These are phyloP conservation scores for Coniochaeta sp. DNA, from an alignment of 2,329 filamentous ascomycete genomes.

Conservation along the genomic window DNA sequence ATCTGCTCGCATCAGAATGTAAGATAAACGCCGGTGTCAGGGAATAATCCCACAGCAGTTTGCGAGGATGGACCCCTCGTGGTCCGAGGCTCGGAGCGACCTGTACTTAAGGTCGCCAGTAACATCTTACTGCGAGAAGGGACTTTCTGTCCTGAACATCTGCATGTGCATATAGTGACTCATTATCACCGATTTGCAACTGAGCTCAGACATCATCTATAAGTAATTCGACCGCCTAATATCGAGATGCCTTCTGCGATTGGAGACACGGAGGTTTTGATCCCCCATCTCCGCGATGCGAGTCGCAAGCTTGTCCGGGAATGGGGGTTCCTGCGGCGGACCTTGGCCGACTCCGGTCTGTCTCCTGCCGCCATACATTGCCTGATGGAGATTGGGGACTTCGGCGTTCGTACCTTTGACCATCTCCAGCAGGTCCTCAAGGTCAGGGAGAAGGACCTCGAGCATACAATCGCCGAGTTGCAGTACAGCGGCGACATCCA, in stretches of 20 bases:
- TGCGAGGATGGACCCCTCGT: too few species aligned
- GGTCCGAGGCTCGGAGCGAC: too few species aligned
- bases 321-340: conserved; percentile 17
- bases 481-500: conserved; percentile 9
- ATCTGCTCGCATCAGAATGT: too few species aligned
- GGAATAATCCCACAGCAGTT: too few species aligned
- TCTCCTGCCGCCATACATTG: conserved; percentile 15
- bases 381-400: conserved; percentile 17
- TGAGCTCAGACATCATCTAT: too few species aligned
- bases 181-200: too few species aligned
- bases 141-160: too few species aligned
- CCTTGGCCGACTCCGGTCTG: conserved; percentile 12
- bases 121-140: too few species aligned
- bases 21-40: too few species aligned
- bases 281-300: conserved; percentile 15
- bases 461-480: conserved; percentile 11
- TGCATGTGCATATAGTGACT: too few species aligned
- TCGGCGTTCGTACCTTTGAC: conserved; percentile 6
- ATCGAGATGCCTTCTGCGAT: neutral
- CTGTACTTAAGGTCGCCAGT: too few species aligned
- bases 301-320: conserved; percentile 18
- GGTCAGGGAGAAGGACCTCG: conserved; percentile 9
- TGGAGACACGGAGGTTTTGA: conserved; percentile 1
- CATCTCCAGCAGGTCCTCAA: conserved; percentile 14
- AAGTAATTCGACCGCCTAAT: neutral